These are phyloP conservation scores for Spirogloea muscicola DNA, from an alignment of 139 green algal species.

Conservation along the genomic window DNA sequence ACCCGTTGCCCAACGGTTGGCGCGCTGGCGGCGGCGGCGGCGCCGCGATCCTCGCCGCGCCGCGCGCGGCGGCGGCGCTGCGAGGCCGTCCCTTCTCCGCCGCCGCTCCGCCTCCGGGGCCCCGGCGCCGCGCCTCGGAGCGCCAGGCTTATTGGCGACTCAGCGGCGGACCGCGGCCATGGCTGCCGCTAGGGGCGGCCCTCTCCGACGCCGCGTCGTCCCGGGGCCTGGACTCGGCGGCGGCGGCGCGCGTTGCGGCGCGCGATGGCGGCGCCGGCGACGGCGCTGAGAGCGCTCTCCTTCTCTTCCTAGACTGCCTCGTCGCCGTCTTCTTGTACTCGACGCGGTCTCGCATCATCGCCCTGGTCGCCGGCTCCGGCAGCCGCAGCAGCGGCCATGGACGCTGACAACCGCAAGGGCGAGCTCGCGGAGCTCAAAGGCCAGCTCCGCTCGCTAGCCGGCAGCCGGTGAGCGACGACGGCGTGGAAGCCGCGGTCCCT, in stretches of 20 bases:
- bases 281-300: no score
- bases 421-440: conserved; percentile 40
- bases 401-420: conserved; percentile 38
- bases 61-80: neutral
- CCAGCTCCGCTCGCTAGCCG: conserved; percentile 41
- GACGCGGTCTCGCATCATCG: no score
- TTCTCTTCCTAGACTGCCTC: no score
- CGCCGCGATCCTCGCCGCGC: neutral
- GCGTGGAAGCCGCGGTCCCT: no score
- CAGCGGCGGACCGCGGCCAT: neutral
- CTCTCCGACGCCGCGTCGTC: no score
- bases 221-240: neutral
- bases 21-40: no score
- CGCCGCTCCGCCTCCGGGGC: neutral
- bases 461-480: conserved; percentile 42
- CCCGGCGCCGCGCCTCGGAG: neutral
- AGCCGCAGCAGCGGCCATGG: no score
- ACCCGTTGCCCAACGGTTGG: no score
- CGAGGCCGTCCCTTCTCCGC: neutral
- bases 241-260: neutral
- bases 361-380: no score
- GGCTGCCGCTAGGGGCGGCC: neutral
- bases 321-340: no score
- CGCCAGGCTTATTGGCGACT: neutral
- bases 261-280: no score